phyloP scores from a whole-genome alignment of 192 early-diverging fungal genomes.

The Linnemannia elongata region DNA sequence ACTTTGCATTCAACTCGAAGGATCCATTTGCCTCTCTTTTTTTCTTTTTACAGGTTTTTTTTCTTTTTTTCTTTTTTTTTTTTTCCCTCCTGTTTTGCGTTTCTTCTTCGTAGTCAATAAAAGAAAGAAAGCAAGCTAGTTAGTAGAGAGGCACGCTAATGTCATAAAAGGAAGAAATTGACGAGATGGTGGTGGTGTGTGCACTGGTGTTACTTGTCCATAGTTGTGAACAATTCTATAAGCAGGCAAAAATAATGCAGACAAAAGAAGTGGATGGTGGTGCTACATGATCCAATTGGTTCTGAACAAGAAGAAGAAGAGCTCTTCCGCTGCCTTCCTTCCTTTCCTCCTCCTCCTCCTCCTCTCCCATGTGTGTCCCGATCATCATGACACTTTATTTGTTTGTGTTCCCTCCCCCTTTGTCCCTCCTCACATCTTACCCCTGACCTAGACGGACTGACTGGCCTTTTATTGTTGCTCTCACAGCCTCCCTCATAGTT shows the following conservation, averaged over 20 bases:
- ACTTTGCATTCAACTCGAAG: slow-evolving; percentile 50
- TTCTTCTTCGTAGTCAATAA: too few species aligned
- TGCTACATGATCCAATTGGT: too few species aligned
- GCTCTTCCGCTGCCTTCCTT: too few species aligned
- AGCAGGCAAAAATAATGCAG: too few species aligned
- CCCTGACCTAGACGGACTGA: background rate
- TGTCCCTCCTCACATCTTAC: background rate
- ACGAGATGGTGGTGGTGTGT: too few species aligned
- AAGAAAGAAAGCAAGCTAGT: background rate
- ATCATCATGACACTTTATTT: background rate
- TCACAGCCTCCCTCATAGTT: background rate
- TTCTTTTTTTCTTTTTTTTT: background rate
- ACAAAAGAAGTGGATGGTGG: too few species aligned
- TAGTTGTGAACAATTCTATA: too few species aligned
- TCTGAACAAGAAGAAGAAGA: too few species aligned
- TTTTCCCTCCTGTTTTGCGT: background rate
- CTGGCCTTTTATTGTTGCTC: background rate
- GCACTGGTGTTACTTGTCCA: too few species aligned
- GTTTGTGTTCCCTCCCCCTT: background rate
- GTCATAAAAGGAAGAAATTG: too few species aligned
- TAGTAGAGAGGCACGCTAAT: too few species aligned
- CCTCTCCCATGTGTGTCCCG: background rate
- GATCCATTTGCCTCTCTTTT: slow-evolving; percentile 6
- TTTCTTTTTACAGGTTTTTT: slow-evolving; percentile 7
- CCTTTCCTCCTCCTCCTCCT: too few species aligned